Evolutionary conservation across 1,139 yeast species (phyloP).

Genomic region (Torulaspora globosa): DNA sequence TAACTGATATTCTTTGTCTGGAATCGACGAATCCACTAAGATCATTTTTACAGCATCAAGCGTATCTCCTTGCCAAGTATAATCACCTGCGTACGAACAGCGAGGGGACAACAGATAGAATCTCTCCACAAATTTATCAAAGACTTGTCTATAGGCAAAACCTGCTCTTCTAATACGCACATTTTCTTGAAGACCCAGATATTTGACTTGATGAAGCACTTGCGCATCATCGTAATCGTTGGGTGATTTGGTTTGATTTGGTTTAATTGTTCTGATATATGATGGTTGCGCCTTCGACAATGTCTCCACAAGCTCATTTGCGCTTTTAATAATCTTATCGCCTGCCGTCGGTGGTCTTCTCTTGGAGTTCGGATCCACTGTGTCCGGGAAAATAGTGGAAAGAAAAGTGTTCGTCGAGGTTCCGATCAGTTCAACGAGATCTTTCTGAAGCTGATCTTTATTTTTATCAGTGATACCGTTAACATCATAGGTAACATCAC

Average conservation of each 20-base stretch:
- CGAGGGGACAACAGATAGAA: slow-evolving; percentile 82
- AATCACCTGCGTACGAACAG: slow-evolving; percentile 98
- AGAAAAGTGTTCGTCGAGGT: slow-evolving; percentile 70
- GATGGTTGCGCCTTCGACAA: slow-evolving; percentile 88
- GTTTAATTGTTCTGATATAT: slow-evolving; percentile 95
- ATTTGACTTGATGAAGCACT: slow-evolving; percentile 92
- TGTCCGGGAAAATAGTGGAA: slow-evolving; percentile 69
- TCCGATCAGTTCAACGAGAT: slow-evolving; percentile 70
- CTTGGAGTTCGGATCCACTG: slow-evolving; percentile 66
- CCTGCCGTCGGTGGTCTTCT: slow-evolving; percentile 96
- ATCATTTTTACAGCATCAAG: slow-evolving; percentile 77
- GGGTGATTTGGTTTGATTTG: slow-evolving; percentile 90
- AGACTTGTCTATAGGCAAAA: slow-evolving; percentile 95
- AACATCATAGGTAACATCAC: slow-evolving; percentile 93
- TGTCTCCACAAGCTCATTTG: slow-evolving; percentile 85
- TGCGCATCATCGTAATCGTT: slow-evolving; percentile 83
- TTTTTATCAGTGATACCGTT: slow-evolving; percentile 94
- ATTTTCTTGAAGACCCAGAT: slow-evolving; percentile 93
- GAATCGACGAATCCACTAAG: slow-evolving; percentile 74
- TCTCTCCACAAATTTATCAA: slow-evolving; percentile 95
- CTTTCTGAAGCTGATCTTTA: slow-evolving; percentile 90
- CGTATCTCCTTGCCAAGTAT: slow-evolving; percentile 89
- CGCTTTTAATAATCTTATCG: slow-evolving; percentile 88
- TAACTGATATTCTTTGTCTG: slow-evolving; percentile 76
- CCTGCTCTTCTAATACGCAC: slow-evolving; percentile 98